Evolutionary conservation across 305 asterid genomes (phyloP).

Genomic region (Fraxinus velutina): DNA sequence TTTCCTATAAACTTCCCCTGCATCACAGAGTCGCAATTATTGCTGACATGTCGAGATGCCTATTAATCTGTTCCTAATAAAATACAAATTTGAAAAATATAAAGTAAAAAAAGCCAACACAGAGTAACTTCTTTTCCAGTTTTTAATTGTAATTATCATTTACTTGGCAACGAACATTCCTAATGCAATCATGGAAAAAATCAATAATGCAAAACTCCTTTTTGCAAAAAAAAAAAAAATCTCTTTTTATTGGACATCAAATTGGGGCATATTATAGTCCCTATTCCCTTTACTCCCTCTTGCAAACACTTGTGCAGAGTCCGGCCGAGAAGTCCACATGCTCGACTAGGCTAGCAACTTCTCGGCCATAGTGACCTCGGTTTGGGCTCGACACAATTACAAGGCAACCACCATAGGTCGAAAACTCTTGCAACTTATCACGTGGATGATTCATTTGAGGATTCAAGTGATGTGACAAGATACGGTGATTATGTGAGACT

Average conservation of each 20-base stretch:
- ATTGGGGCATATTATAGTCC: not conserved
- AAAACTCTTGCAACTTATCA: not conserved
- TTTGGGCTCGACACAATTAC: not conserved
- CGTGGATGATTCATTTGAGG: not conserved
- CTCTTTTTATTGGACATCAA: too few species aligned
- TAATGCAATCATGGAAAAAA: not conserved
- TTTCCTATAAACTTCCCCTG: too few species aligned
- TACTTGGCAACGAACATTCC: not conserved
- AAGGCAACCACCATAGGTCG: not conserved
- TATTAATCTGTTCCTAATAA: not conserved
- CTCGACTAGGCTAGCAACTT: not conserved
- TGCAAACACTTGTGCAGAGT: not conserved
- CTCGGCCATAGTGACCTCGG: not conserved
- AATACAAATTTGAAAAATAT: not conserved
- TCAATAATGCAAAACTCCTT: too few species aligned
- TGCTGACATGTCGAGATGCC: not conserved
- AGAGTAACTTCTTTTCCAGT: too few species aligned
- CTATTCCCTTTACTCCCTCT: not conserved
- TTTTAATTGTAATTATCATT: not conserved
- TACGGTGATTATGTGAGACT: not conserved
- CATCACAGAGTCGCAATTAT: constrained; percentile 2
- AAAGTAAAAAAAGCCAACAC: not conserved
- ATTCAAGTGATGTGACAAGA: not conserved
- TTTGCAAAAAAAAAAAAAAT: too few species aligned
- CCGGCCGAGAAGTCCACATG: not conserved